Evolutionary conservation across 202 grass and related monocot species (phyloP).

Genomic region (Zizania palustris): DNA sequence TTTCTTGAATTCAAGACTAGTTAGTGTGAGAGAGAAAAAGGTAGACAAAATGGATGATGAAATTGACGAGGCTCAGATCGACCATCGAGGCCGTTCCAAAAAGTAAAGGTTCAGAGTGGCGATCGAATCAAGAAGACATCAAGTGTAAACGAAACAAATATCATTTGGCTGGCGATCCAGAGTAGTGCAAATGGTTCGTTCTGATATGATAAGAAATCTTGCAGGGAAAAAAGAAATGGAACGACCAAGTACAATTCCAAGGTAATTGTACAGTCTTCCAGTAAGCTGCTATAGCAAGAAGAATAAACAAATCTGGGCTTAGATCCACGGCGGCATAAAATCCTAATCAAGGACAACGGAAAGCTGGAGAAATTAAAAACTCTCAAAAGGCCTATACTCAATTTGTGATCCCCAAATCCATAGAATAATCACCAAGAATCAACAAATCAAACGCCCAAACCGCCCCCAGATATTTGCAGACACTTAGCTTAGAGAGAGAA

Average conservation of each 20-base stretch:
- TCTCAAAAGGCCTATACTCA: not conserved
- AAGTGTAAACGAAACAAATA: not conserved
- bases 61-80: conserved; percentile 37
- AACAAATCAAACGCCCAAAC: conserved; percentile 38
- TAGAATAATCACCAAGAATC: conserved; percentile 19
- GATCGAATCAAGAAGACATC: too few species aligned
- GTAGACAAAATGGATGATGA: not conserved
- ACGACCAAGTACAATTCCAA: not conserved
- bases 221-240: not conserved
- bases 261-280: conserved; percentile 5
- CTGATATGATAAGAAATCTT: conserved; percentile 17
- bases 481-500: not conserved
- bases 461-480: not conserved
- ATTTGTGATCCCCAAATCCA: conserved; percentile 32
- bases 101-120: not conserved
- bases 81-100: too few species aligned
- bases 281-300: not conserved
- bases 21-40: not conserved
- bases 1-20: not conserved
- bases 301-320: conserved; percentile 36
- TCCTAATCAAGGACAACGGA: conserved; percentile 43
- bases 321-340: conserved; percentile 37
- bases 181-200: too few species aligned
- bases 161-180: conserved; percentile 2
- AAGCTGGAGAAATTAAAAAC: conserved; percentile 15